Base-by-base conservation (phyloP, 352 stramenopile species). In the Globisporangium carolinianum region DNA sequence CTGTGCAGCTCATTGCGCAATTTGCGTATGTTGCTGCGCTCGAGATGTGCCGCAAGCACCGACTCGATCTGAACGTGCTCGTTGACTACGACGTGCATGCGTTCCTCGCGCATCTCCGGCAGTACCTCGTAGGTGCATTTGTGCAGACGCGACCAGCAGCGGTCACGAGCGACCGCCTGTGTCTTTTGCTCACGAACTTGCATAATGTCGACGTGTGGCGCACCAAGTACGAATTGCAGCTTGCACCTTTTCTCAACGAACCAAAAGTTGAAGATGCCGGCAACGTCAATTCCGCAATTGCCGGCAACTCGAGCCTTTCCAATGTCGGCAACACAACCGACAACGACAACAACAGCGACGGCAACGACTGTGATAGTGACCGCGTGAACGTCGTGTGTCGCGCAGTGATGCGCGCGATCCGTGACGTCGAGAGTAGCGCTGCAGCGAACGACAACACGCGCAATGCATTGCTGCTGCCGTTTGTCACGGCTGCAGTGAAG, bases 51-150 rank as follows among this genome's bases (percentile, higher is more conserved):
- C 81, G 84, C n/a, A 82, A 81, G 39, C 84, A 94, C 49, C 82
- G 84, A 8, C 49, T 94, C 6, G 84, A 94, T 53, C 54, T 94
- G 51, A 91, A 91, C 56, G 12, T 94, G 42, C 72, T 94, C 4
- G 76, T 91, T 18, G 82, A 94, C 50, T 81, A 76, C 48, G 60
- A 89, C 36, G 55, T 63, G 4, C 15, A 58, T n/a, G 56, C 12
- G 9, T 91, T 94, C 42, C 32, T 87, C 4, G 37, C 51, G 18
- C 61, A 62, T 37, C 72, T 86, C 0, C 18, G 63, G 0, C 39
- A 51, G 18, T 61, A 67, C 12, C 47, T 86, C 5, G 9, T 89
- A 17, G 51, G 74, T 8, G 32, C 37, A 17, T 72, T 78, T 46
- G 48, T 87, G 8, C 47, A 47, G 1, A 55, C 57, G 8, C 69